Evolutionary conservation across 2,329 filamentous ascomycete species (phyloP).

Genomic region (Neopestalotiopsis sp.): DNA sequence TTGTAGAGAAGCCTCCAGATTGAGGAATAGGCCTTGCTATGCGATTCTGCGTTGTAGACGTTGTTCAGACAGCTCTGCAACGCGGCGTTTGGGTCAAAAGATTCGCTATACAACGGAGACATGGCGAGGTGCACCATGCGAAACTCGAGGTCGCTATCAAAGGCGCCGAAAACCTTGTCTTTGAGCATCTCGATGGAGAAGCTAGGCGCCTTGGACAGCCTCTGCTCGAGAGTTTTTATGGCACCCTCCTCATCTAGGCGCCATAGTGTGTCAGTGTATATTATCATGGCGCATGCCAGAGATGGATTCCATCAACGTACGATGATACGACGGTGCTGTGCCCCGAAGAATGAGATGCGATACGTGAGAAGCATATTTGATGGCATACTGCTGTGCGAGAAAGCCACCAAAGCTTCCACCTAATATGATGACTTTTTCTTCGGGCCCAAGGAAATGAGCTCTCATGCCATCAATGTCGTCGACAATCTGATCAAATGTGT

Average conservation of each 20-base stretch:
- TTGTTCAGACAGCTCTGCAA: constrained; percentile 34
- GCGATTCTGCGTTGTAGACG: constrained; percentile 40
- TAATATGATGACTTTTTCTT: constrained; percentile 36
- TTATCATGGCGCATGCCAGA: not conserved
- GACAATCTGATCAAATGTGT: constrained; percentile 42
- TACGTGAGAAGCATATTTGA: constrained; percentile 38
- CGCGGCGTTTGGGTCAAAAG: constrained; percentile 38
- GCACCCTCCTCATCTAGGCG: constrained; percentile 39
- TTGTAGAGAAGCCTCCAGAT: not conserved
- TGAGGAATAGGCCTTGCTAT: constrained; percentile 33
- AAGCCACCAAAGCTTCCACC: constrained; percentile 47
- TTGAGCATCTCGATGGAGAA: constrained; percentile 42
- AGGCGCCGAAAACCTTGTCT: constrained; percentile 43
- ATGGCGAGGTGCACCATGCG: constrained; percentile 42
- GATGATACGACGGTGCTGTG: constrained; percentile 42
- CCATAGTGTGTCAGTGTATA: not conserved
- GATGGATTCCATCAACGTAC: constrained; percentile 25
- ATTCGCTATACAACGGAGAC: constrained; percentile 41
- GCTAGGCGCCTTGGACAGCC: constrained; percentile 38
- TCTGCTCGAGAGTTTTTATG: constrained; percentile 35
- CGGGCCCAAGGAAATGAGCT: constrained; percentile 31
- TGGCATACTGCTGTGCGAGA: constrained; percentile 44
- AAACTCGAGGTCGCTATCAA: constrained; percentile 43
- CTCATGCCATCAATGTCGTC: constrained; percentile 42
- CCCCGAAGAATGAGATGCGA: constrained; percentile 41